Evolutionary conservation across 1,284 basidiomycete genomes (phyloP), one percentile per base, ranked within the genome.

Genomic region (Ceratorhiza oryzae-sativae): DNA sequence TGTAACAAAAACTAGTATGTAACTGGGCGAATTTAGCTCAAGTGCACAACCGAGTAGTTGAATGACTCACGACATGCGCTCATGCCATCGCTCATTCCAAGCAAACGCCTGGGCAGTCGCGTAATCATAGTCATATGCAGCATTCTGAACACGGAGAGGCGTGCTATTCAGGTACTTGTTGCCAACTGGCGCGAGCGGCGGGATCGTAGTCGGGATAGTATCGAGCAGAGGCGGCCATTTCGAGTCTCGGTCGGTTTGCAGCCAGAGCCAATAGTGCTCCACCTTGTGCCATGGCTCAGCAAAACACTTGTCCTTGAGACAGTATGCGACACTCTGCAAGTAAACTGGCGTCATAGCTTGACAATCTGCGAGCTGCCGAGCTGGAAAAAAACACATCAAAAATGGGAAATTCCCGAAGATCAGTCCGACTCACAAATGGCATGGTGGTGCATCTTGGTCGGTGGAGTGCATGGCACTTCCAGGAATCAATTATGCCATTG

Each of bases 21-120:
- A 59, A 9, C 56, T 59, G 23, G 9, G 25, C 9, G 12, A 20
- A 23, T 23, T 27, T 3, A 59, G 56, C 55, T 25, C 12, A 46
- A 62, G n/a, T n/a, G n/a, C n/a, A n/a, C n/a, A n/a, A n/a, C n/a
- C n/a, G n/a, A n/a, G n/a, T n/a, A n/a, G n/a, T n/a, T n/a, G n/a
- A n/a, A n/a, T n/a, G 4, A 49, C 60, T 27, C n/a, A 62, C 60
- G 46, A 62, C 45, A 46, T 48, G 27, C 68, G 42, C 34, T 48
- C 56, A 34, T 71, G 68, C 68, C 68, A 71, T 27, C 68, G 15
- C n/a, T 71, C 68, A 9, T 59, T 46, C 30, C 56, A 71, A 23
- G 68, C 56, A 32, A 71, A 71, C 30, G 68, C 56, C 20, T 59
- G 55, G 8, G 56, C 55, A 13, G 68, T 71, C 6, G n/a, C 68